These are phyloP conservation scores for Trametopsis cervina DNA, from an alignment of 768 basidiomycete species.

Conservation along the genomic window DNA sequence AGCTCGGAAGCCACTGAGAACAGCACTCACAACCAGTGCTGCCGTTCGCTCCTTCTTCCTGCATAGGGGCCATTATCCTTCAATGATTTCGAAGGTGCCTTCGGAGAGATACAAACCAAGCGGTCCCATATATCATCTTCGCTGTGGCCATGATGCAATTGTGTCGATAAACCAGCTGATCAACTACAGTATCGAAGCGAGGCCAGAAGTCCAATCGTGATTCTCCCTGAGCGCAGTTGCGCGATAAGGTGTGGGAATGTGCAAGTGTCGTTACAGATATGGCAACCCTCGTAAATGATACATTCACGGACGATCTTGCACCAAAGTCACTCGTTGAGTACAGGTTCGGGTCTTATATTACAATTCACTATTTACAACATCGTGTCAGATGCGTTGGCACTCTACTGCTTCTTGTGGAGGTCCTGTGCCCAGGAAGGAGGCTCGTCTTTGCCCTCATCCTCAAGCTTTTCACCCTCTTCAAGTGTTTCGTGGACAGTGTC, in stretches of 20 bases:
- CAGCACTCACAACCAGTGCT: constrained; percentile 60
- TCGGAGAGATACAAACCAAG: neutral
- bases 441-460: constrained; percentile 24
- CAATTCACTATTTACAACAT: too few species aligned
- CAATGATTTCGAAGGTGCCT: neutral
- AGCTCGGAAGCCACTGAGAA: constrained; percentile 70
- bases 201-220: too few species aligned
- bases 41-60: constrained; percentile 79
- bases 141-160: neutral
- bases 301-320: too few species aligned
- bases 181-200: too few species aligned
- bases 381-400: too few species aligned
- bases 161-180: neutral
- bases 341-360: too few species aligned
- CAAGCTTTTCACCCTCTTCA: constrained; percentile 22
- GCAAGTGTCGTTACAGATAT: too few species aligned
- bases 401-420: constrained; percentile 9
- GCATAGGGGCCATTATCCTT: neutral
- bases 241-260: too few species aligned
- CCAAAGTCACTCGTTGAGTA: too few species aligned
- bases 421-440: constrained; percentile 21
- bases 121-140: constrained; percentile 6
- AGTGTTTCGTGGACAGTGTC: constrained; percentile 21
- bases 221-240: too few species aligned
- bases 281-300: too few species aligned